Percentiles rank a stretch among this genome's conserved stretches.
These are phyloP conservation scores for Pyrenochaeta sp. DNA, from an alignment of 2,329 filamentous ascomycete genomes.

Conservation along the genomic window DNA sequence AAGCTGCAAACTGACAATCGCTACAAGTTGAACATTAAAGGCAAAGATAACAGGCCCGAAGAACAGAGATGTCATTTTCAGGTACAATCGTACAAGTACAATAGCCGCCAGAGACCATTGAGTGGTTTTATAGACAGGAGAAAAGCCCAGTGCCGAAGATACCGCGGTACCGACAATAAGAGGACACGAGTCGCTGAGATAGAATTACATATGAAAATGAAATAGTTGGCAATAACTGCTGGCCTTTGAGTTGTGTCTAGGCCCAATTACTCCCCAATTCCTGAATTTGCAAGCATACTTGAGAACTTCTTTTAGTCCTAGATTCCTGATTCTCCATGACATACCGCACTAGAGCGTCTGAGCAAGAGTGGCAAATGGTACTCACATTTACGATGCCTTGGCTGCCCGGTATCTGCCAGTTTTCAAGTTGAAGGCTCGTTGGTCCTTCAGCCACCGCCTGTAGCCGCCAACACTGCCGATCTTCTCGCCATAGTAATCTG, in stretches of 20 bases:
- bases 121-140: neutral
- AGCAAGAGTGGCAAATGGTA: too few species aligned
- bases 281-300: too few species aligned
- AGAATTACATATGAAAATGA: neutral
- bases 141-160: neutral
- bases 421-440: slow-evolving; percentile 89
- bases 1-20: too few species aligned
- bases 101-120: neutral
- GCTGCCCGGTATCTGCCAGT: slow-evolving; percentile 65
- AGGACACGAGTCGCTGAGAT: neutral
- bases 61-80: neutral
- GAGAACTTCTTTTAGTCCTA: too few species aligned
- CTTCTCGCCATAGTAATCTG: slow-evolving; percentile 99
- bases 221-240: neutral
- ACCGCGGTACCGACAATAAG: neutral
- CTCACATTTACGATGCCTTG: slow-evolving; percentile 14
- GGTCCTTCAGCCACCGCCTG: slow-evolving; percentile 95
- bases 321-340: neutral
- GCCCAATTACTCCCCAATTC: neutral
- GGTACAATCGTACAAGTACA: slow-evolving; percentile 1
- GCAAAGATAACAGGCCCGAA: neutral
- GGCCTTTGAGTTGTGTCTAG: neutral
- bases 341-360: neutral
- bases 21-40: neutral
- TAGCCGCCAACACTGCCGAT: slow-evolving; percentile 93